Evolutionary conservation across 202 grass and related monocot species (phyloP).

Genomic region (Alloteropsis angusta): DNA sequence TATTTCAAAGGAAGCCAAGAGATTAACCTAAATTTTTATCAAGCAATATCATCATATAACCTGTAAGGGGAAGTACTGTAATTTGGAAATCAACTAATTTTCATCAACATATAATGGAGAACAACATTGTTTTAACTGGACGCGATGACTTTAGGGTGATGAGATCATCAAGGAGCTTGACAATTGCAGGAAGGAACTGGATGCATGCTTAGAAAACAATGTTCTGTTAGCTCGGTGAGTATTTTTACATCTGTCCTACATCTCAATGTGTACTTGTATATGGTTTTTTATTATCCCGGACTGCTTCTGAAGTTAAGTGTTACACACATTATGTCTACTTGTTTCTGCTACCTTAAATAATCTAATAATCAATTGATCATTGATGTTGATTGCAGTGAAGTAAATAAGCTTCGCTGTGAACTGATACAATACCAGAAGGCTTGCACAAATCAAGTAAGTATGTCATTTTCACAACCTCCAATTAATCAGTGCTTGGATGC

Average conservation of each 20-base stretch:
- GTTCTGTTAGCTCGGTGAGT: slow-evolving; percentile 47
- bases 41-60: neutral
- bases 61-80: neutral
- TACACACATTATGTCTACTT: neutral
- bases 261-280: neutral
- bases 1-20: slow-evolving; percentile 1
- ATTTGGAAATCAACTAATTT: neutral
- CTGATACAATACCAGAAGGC: slow-evolving; percentile 42
- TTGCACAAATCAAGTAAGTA: slow-evolving; percentile 26
- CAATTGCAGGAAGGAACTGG: slow-evolving; percentile 43
- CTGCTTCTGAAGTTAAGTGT: neutral
- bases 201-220: slow-evolving; percentile 48
- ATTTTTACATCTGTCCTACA: slow-evolving; percentile 1
- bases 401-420: slow-evolving; percentile 50
- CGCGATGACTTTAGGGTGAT: slow-evolving; percentile 40
- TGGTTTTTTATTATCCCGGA: neutral
- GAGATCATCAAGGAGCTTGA: slow-evolving; percentile 35
- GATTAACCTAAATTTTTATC: neutral
- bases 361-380: slow-evolving; percentile 1
- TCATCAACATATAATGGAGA: slow-evolving; percentile 11
- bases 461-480: neutral
- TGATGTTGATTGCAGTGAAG: slow-evolving; percentile 38
- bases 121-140: neutral
- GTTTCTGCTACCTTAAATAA: slow-evolving; percentile 3
- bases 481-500: neutral